Evolutionary conservation across 352 stramenopile species (phyloP).

Genomic region (Phytopythium delawarense): DNA sequence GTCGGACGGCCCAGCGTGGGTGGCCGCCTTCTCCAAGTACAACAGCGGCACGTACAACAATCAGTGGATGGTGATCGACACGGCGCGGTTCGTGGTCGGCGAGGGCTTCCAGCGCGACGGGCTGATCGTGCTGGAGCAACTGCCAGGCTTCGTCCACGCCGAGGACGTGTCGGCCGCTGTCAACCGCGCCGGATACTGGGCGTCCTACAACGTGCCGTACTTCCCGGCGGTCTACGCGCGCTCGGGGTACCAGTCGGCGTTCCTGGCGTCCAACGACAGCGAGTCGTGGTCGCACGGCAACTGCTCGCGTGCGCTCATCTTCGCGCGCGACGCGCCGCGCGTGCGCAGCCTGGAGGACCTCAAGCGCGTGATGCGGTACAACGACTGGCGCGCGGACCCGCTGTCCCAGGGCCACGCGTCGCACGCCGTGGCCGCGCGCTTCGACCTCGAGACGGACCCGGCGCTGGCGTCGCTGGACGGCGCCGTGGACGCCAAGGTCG

Average conservation of each 20-base stretch:
- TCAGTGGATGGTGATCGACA: conserved; percentile 81
- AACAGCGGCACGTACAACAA: conserved; percentile 85
- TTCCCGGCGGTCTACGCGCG: conserved; percentile 52
- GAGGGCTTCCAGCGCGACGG: conserved; percentile 36
- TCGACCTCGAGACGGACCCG: conserved; percentile 49
- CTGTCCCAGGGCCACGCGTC: conserved; percentile 41
- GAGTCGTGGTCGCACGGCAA: conserved; percentile 39
- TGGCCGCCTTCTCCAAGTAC: conserved; percentile 37
- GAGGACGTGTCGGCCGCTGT: conserved; percentile 50
- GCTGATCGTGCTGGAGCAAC: conserved; percentile 69
- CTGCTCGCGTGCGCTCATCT: conserved; percentile 51
- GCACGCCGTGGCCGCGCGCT: conserved; percentile 53
- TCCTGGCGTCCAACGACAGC: conserved; percentile 27
- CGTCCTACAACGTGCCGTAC: conserved; percentile 83
- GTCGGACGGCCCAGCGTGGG: conserved; percentile 42
- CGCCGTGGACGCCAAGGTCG: conserved; percentile 78
- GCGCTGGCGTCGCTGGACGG: conserved; percentile 37
- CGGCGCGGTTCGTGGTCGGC: conserved; percentile 40
- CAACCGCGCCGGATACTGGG: conserved; percentile 65
- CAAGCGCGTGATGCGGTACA: conserved; percentile 64
- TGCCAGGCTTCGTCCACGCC: conserved; percentile 49
- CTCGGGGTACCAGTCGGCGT: conserved; percentile 45
- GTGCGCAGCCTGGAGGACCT: conserved; percentile 44
- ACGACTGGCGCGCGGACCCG: conserved; percentile 55
- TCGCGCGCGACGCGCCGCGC: conserved; percentile 38